These are phyloP conservation scores for Styphnolobium japonicum DNA, from an alignment of 306 rosid genomes.

Conservation along the genomic window DNA sequence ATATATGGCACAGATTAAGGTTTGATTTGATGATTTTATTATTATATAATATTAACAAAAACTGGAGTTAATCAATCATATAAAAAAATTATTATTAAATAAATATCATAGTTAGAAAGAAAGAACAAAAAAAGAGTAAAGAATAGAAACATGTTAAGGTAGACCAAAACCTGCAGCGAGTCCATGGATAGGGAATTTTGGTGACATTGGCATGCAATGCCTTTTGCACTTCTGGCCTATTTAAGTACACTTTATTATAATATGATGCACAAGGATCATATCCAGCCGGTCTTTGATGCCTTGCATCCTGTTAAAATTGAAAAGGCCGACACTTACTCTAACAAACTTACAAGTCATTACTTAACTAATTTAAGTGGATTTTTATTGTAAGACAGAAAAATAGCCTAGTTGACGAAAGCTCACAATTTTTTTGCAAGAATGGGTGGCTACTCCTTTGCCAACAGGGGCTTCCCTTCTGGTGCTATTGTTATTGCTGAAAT, in stretches of 20 bases:
- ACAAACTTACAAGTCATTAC: too few relatives aligned
- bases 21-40: neutral
- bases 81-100: too few relatives aligned
- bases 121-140: neutral
- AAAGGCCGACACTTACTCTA: too few relatives aligned
- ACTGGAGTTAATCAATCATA: neutral
- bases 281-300: conserved; percentile 36
- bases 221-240: conserved; percentile 49
- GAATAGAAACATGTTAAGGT: neutral
- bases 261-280: conserved; percentile 56
- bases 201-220: conserved; percentile 58
- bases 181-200: conserved; percentile 53
- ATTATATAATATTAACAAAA: neutral
- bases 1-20: neutral
- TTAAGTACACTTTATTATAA: conserved; percentile 39
- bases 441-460: neutral
- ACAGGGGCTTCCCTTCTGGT: neutral
- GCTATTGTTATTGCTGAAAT: conserved; percentile 24
- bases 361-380: neutral
- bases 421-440: conserved; percentile 26
- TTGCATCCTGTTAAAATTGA: neutral
- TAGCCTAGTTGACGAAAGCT: neutral
- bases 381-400: neutral
- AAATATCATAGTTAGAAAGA: neutral
- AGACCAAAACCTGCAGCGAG: conserved; percentile 42